These are phyloP conservation scores for Leccinum fibrillosum DNA, from an alignment of 768 basidiomycete genomes.

Conservation along the genomic window DNA sequence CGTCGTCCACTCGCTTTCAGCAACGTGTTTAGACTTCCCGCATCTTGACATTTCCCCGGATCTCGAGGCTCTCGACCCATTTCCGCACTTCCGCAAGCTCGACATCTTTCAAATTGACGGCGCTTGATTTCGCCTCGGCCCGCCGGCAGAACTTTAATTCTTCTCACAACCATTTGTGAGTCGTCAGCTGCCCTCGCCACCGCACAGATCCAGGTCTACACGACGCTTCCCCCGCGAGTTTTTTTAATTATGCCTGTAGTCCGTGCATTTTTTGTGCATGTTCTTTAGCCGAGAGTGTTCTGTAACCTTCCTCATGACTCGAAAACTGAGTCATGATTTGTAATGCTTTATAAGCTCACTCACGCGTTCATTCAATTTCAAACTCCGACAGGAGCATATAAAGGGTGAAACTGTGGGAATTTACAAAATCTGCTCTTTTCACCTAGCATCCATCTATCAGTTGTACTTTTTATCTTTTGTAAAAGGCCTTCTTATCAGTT, in stretches of 20 bases:
- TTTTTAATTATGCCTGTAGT: background rate
- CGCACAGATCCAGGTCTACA: background rate
- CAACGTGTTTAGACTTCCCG: constrained; percentile 17
- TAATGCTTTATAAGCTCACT: constrained; percentile 4
- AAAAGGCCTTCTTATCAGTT: background rate
- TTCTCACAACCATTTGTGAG: constrained; percentile 7
- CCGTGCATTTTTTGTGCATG: too few relatives aligned
- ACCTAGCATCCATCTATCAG: background rate
- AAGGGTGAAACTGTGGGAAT: background rate
- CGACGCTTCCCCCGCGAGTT: background rate
- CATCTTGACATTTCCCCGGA: background rate
- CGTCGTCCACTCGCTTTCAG: background rate
- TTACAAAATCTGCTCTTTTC: background rate
- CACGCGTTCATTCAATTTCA: constrained; percentile 1
- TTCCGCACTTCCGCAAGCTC: constrained; percentile 9
- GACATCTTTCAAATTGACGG: constrained; percentile 23
- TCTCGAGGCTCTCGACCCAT: background rate
- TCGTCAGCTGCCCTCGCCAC: background rate
- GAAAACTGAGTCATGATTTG: background rate
- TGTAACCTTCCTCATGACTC: background rate
- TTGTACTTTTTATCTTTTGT: background rate
- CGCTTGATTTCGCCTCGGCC: background rate
- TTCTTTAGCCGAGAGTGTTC: background rate
- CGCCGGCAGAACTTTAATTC: constrained; percentile 15
- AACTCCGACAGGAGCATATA: constrained; percentile 16